Conservation (phyloP, 2,329 filamentous ascomycete species). For the Hypoxylon sp. region DNA sequence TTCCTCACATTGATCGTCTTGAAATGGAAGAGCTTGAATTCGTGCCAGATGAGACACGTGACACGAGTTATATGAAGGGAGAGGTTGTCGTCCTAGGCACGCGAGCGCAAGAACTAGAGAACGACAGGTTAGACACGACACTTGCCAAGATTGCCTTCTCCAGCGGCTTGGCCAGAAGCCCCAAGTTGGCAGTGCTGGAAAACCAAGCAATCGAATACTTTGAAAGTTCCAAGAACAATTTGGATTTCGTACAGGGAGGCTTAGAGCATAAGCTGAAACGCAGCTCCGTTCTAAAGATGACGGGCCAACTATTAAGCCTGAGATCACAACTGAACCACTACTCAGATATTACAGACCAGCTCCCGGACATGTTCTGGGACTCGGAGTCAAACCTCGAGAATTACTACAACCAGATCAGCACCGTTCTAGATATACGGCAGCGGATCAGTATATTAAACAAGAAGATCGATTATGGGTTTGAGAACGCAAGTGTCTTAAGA, state of each 20-base stretch:
- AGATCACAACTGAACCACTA: constrained; percentile 96
- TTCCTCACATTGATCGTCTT: constrained; percentile 77
- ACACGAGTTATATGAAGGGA: constrained; percentile 84
- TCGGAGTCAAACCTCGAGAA: constrained; percentile 92
- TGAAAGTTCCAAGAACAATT: constrained; percentile 86
- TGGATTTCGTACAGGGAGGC: constrained; percentile 72
- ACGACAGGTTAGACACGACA: constrained; percentile 70
- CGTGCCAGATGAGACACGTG: constrained; percentile 78
- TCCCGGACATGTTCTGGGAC: constrained; percentile 98
- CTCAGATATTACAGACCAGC: constrained; percentile 93
- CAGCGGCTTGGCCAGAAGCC: constrained; percentile 90
- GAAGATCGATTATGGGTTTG: constrained; percentile 97
- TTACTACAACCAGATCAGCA: constrained; percentile 95
- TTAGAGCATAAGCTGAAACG: constrained; percentile 78
- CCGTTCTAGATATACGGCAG: constrained; percentile 90
- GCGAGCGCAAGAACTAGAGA: constrained; percentile 64
- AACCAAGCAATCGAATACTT: constrained; percentile 87
- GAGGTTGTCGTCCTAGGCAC: constrained; percentile 93
- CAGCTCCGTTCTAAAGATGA: constrained; percentile 90
- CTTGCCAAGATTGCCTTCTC: constrained; percentile 97
- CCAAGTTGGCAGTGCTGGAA: constrained; percentile 94
- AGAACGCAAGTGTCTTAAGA: constrained; percentile 90
- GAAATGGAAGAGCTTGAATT: constrained; percentile 95
- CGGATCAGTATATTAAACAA: constrained; percentile 93
- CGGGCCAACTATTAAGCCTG: constrained; percentile 89